These are phyloP conservation scores for Drechslerella coelobrocha DNA, from an alignment of 2,329 filamentous ascomycete species.

Conservation along the genomic window DNA sequence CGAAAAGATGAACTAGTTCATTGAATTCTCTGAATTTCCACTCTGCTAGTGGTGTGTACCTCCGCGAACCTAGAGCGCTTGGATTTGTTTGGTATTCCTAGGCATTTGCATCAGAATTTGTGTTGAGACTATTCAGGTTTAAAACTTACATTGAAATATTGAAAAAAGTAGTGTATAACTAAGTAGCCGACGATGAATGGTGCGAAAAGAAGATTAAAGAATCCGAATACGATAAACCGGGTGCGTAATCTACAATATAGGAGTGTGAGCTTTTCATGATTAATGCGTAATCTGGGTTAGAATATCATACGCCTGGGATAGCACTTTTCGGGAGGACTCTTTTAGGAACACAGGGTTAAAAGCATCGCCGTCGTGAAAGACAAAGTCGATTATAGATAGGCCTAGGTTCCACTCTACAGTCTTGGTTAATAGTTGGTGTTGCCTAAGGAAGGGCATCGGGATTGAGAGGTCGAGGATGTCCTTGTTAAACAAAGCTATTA, in stretches of 20 bases:
- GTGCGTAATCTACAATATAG: constrained; percentile 64
- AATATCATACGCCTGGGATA: constrained; percentile 70
- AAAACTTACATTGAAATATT: constrained; percentile 80
- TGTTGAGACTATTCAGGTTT: background rate
- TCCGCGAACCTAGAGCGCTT: constrained; percentile 80
- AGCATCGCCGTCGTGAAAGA: constrained; percentile 88
- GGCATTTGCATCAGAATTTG: background rate
- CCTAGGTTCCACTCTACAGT: constrained; percentile 92
- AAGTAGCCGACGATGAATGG: constrained; percentile 88
- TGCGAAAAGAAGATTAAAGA: constrained; percentile 84
- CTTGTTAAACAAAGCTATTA: constrained; percentile 97
- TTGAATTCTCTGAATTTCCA: constrained; percentile 99
- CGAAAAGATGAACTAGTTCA: constrained; percentile 89
- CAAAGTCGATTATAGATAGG: constrained; percentile 87
- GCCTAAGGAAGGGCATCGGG: constrained; percentile 80
- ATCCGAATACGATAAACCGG: constrained; percentile 80
- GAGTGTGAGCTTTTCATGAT: constrained; percentile 16
- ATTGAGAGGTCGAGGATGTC: constrained; percentile 87
- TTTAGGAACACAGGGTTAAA: constrained; percentile 85
- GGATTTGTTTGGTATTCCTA: constrained; percentile 96
- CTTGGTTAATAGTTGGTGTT: constrained; percentile 82
- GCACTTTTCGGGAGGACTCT: constrained; percentile 75
- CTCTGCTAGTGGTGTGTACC: constrained; percentile 90
- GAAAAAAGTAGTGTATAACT: constrained; percentile 87
- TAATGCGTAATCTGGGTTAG: background rate